Conservation (phyloP, 1,284 basidiomycete genomes). For the Meripilus lineatus region DNA sequence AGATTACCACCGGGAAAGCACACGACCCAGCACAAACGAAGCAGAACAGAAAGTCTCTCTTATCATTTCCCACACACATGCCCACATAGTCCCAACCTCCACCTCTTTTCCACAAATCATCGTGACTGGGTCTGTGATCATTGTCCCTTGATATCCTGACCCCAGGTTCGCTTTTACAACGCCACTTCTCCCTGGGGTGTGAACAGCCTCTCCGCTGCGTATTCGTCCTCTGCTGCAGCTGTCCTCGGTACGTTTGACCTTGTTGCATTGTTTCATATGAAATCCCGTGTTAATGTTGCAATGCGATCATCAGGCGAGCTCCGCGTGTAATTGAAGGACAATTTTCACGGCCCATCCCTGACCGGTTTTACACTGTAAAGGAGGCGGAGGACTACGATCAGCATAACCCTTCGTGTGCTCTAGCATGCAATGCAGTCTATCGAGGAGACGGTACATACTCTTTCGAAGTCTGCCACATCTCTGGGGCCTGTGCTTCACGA, state of each 20-base stretch:
- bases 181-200: neutral
- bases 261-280: neutral
- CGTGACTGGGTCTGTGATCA: neutral
- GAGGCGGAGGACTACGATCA: too few species aligned
- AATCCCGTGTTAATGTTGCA: neutral
- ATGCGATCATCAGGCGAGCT: too few species aligned
- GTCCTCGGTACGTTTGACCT: neutral
- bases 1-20: conserved; percentile 3
- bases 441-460: neutral
- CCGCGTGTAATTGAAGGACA: too few species aligned
- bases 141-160: neutral
- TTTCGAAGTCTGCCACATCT: neutral
- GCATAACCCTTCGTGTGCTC: too few species aligned
- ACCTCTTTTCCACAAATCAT: conserved; percentile 1
- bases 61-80: conserved; percentile 3
- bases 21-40: conserved; percentile 3
- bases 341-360: too few species aligned
- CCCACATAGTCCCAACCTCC: neutral
- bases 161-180: neutral
- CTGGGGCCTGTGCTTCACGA: neutral
- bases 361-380: too few species aligned
- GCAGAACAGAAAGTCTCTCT: neutral
- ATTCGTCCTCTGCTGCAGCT: neutral
- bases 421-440: too few species aligned
- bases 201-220: neutral